These are phyloP conservation scores for Phytophthora meadii DNA, from an alignment of 352 stramenopile genomes.

Conservation along the genomic window DNA sequence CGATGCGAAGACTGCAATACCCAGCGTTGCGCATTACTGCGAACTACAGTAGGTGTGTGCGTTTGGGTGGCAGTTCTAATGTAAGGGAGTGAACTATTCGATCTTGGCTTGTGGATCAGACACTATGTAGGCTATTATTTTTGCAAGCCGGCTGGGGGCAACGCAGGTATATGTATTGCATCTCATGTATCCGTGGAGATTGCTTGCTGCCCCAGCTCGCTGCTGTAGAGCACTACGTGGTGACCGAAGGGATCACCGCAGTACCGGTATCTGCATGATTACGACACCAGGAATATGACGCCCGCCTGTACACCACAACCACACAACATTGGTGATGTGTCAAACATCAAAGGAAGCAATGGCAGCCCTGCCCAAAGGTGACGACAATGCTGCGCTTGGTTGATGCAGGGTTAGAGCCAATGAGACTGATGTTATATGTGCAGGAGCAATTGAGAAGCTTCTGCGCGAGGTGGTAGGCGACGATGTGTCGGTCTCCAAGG, in stretches of 20 bases:
- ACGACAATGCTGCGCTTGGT: background rate
- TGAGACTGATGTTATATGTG: background rate
- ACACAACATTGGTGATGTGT: conserved; percentile 8
- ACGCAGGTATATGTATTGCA: no score
- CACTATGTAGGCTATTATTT: background rate
- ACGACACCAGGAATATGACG: conserved; percentile 1
- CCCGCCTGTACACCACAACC: background rate
- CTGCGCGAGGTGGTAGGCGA: conserved; percentile 64
- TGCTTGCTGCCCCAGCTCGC: no score
- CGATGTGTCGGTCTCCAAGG: conserved; percentile 61
- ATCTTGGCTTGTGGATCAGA: no score
- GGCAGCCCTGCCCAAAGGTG: conserved; percentile 30
- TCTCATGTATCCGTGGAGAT: no score
- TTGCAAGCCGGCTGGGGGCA: background rate
- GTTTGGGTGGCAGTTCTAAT: no score
- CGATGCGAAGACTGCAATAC: no score
- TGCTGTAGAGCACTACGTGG: no score
- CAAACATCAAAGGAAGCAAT: background rate
- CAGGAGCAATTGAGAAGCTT: conserved; percentile 46
- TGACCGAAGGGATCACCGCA: no score
- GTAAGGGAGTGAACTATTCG: no score
- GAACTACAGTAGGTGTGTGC: no score
- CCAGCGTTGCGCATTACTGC: no score
- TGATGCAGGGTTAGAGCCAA: background rate
- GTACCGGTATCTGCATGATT: background rate